Percentiles rank a stretch among this genome's conserved stretches.
Evolutionary conservation across 495 filamentous ascomycete genomes (phyloP).

Genomic region (Hyphodiscus hymeniophilus): DNA sequence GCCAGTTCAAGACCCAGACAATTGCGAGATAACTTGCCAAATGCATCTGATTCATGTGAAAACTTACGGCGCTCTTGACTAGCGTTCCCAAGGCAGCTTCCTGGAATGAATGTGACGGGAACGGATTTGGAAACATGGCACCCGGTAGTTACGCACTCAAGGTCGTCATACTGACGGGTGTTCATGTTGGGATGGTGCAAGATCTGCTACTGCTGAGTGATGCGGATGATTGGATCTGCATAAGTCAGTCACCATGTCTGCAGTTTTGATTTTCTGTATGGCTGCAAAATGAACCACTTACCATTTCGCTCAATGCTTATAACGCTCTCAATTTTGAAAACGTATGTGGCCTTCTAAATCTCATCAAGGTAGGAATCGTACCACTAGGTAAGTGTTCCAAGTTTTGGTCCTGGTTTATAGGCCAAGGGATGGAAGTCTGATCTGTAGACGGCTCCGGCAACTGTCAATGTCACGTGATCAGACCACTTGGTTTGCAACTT

Average conservation of each 20-base stretch:
- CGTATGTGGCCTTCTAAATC: slow-evolving; percentile 29
- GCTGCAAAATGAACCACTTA: slow-evolving; percentile 13
- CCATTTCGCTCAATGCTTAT: slow-evolving; percentile 44
- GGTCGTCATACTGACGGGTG: slow-evolving; percentile 35
- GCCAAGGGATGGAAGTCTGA: slow-evolving; percentile 35
- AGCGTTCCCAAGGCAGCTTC: slow-evolving; percentile 34
- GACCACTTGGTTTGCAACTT: no score
- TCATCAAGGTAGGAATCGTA: slow-evolving; percentile 45
- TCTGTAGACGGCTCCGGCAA: slow-evolving; percentile 16
- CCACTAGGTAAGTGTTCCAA: slow-evolving; percentile 35
- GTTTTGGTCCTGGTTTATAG: slow-evolving; percentile 34
- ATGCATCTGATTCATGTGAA: slow-evolving; percentile 35
- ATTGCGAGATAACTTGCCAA: slow-evolving; percentile 33
- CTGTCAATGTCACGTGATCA: background rate
- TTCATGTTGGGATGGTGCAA: slow-evolving; percentile 26
- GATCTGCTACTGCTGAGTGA: slow-evolving; percentile 34
- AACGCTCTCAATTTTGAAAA: slow-evolving; percentile 36
- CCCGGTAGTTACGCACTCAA: slow-evolving; percentile 31
- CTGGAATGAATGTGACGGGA: slow-evolving; percentile 32
- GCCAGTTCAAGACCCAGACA: slow-evolving; percentile 43
- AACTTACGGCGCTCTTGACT: slow-evolving; percentile 31
- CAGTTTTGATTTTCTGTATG: background rate
- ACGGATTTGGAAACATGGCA: slow-evolving; percentile 28
- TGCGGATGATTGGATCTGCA: slow-evolving; percentile 45
- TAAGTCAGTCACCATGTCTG: slow-evolving; percentile 22